These are phyloP conservation scores for Hordeum pubiflorum DNA, from an alignment of 202 grass and related monocot genomes.

Conservation along the genomic window DNA sequence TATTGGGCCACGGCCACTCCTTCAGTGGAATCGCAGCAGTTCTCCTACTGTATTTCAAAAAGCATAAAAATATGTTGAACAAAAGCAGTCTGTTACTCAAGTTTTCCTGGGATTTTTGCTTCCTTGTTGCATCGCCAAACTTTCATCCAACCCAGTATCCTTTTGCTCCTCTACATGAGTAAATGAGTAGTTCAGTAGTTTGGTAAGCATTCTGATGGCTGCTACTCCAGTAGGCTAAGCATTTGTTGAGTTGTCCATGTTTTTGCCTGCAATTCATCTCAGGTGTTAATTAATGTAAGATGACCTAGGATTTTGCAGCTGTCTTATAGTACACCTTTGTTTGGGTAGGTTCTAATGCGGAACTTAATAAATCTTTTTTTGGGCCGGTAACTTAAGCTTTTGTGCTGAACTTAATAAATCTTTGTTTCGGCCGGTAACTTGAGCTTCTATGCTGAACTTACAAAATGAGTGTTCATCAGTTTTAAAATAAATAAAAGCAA, in stretches of 20 bases:
- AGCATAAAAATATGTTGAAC: neutral
- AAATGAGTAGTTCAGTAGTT: neutral
- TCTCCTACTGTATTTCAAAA: too few species aligned
- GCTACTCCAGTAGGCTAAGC: neutral
- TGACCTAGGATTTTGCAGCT: neutral
- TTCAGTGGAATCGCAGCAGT: too few species aligned
- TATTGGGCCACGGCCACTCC: too few species aligned
- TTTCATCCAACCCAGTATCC: neutral
- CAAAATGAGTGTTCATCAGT: neutral
- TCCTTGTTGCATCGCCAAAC: neutral
- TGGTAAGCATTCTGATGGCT: neutral
- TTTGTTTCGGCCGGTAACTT: neutral
- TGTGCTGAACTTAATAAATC: neutral
- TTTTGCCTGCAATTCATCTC: neutral
- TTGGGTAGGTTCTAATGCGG: neutral
- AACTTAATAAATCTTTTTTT: neutral
- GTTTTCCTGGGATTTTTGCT: neutral
- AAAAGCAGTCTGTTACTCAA: neutral
- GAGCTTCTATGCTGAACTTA: neutral
- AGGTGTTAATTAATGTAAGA: slow-evolving; percentile 5
- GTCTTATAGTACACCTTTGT: neutral
- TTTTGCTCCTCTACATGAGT: neutral
- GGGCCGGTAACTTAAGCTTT: neutral
- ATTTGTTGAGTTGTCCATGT: slow-evolving; percentile 2
- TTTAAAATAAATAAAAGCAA: neutral